Evolutionary conservation across 2,329 filamentous ascomycete genomes (phyloP), one percentile per base, ranked within the genome.

Genomic region (Aspergillus ibericus): DNA sequence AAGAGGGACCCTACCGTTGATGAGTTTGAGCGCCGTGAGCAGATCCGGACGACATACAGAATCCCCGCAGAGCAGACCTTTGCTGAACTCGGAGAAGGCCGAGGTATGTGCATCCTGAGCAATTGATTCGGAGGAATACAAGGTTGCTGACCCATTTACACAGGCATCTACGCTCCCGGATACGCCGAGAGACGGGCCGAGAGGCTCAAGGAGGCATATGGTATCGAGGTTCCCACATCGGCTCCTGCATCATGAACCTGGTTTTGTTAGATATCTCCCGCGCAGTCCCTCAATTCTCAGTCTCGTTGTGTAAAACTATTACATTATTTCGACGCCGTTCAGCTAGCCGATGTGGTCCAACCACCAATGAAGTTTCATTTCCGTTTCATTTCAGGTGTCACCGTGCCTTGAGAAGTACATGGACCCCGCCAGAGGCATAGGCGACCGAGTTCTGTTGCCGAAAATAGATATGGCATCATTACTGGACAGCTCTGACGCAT

Each of bases 141-240:
- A 16, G 15, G n/a, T 50, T 44, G 29, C 54, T 70, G 60, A 72
- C 36, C 36, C 34, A 12, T 13, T 15, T 29, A 27, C 29, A 7
- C 67, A 96, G 92, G 90, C 56, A 91, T 96, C 68, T 83, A 88
- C 67, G 89, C 85, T 40, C 88, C 90, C 15, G 91, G 91, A 53
- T 96, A 95, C 73, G 89, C 91, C 68, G 91, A 96, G 81, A 84
- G 93, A 76, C 87, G 93, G 75, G 85, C 86, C 66, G 82, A 92
- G 80, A 85, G 91, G 68, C 83, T 97, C 75, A 88, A 91, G 84
- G 88, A 92, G 78, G 91, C 88, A 76, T 96, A 96, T 71, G 92
- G 92, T 59, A 85, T 96, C 70, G 92, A 96, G 65, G 87, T 96
- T 71, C 85, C 88, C 70, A 84, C 87, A 56, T 85, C 71, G 55